These are phyloP conservation scores for Arthrinium phaeospermum DNA, from an alignment of 2,329 filamentous ascomycete species.

Conservation along the genomic window DNA sequence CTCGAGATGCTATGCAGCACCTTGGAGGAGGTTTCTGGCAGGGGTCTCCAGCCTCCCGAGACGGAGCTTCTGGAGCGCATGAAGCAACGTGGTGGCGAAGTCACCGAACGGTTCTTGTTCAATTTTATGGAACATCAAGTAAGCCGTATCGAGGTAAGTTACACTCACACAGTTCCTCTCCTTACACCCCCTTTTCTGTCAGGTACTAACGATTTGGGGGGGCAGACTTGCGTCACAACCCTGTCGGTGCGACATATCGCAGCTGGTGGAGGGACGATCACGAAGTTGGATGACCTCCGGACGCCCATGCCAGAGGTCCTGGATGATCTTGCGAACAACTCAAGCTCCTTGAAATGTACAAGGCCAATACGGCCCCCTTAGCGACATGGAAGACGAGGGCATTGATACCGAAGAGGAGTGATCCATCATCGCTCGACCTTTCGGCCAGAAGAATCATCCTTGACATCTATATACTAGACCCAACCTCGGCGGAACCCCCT, in stretches of 20 bases:
- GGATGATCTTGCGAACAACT: conserved; percentile 64
- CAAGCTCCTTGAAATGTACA: conserved; percentile 67
- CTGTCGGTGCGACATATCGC: conserved; percentile 81
- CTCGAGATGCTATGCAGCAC: conserved; percentile 92
- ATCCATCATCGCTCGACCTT: background rate
- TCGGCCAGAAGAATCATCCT: too few species aligned
- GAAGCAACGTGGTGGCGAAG: conserved; percentile 74
- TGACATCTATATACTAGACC: conserved; percentile 24
- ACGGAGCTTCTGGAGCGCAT: conserved; percentile 78
- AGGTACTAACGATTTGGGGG: conserved; percentile 32
- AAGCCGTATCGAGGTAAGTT: conserved; percentile 87
- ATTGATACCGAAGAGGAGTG: conserved; percentile 44
- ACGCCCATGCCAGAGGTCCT: conserved; percentile 79
- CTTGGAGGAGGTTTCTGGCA: conserved; percentile 72
- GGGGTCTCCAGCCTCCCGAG: conserved; percentile 77
- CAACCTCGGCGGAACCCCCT: conserved; percentile 12
- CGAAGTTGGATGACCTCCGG: conserved; percentile 72
- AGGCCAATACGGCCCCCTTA: conserved; percentile 56
- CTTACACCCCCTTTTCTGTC: too few species aligned
- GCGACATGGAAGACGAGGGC: conserved; percentile 38
- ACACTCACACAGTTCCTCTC: background rate
- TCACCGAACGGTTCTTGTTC: conserved; percentile 85
- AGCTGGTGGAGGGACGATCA: conserved; percentile 67
- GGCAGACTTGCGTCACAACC: conserved; percentile 79
- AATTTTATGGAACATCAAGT: conserved; percentile 96